Conservation (phyloP, 805 yeast genomes). For the Wickerhamomyces alni region DNA sequence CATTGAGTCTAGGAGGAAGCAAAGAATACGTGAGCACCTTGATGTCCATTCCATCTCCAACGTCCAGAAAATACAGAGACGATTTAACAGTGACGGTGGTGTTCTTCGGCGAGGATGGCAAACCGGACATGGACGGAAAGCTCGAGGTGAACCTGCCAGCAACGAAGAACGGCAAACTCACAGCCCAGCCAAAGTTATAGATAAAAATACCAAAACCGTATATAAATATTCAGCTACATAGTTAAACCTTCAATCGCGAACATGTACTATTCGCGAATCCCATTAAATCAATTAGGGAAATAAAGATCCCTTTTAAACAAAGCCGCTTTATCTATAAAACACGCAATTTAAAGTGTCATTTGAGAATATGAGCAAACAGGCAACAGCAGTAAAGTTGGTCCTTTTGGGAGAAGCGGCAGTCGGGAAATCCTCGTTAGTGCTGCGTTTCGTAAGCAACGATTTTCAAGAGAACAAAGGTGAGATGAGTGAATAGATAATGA, state of each 20-base stretch:
- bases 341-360: no score
- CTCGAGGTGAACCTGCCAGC: slow-evolving; percentile 52
- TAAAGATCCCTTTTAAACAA: no score
- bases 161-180: slow-evolving; percentile 45
- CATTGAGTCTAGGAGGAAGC: slow-evolving; percentile 82
- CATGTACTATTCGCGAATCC: no score
- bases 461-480: slow-evolving; percentile 84
- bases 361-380: slow-evolving; percentile 30
- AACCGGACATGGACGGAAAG: slow-evolving; percentile 35
- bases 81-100: slow-evolving; percentile 95
- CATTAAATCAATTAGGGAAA: neutral
- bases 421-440: slow-evolving; percentile 88
- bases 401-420: slow-evolving; percentile 97
- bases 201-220: no score
- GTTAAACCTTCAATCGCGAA: no score
- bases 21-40: slow-evolving; percentile 84
- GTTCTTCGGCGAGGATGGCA: slow-evolving; percentile 65
- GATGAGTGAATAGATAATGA: no score
- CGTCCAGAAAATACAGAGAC: slow-evolving; percentile 88
- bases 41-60: slow-evolving; percentile 86
- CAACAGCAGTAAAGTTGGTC: slow-evolving; percentile 82
- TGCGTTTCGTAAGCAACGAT: slow-evolving; percentile 90
- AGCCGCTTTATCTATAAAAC: no score
- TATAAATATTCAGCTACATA: no score
- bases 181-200: slow-evolving; percentile 31